Evolutionary conservation across 768 basidiomycete genomes (phyloP), one percentile per base, ranked within the genome.

Genomic region (Udeniomyces megalosporus): DNA sequence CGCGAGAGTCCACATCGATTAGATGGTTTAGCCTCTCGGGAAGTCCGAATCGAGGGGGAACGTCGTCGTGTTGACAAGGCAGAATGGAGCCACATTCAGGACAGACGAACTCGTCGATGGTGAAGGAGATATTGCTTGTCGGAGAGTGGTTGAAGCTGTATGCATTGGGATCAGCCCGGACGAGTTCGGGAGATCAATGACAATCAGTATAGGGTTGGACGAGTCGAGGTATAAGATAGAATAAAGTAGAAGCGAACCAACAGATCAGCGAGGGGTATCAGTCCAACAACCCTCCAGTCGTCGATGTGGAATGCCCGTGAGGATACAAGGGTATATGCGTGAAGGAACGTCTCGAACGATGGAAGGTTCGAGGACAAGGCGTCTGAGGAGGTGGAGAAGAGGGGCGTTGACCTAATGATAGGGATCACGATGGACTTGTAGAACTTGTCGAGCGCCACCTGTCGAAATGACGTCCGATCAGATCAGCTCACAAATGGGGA

Each of bases 221-320:
- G n/a, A n/a, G n/a, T n/a, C n/a, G n/a, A n/a, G n/a, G n/a, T n/a
- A n/a, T n/a, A n/a, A n/a, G n/a, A n/a, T 46, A 34, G 31, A 64
- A 66, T 45, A 68, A 66, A 71, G 10, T 26, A 34, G 34, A 38
- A 26, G 26, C 14, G 12, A 20, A 79, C 83, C 72, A 70, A 87
- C 85, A 79, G 79, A 74, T 91, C 89, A 34, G 86, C 86, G 66
- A 89, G 79, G 4, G 89, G 88, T 22, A 88, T 85, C 79, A 93
- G 84, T 1, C 84, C 79, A 20, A 91, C 75, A 6, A 82, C 81
- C 70, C 88, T 87, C 70, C 81, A 90, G 7, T 80, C 78, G 72
- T 92, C 89, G 64, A 89, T 81, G 63, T 86, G 76, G 73, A 92
- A 92, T 3, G 87, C 84, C 44, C 89, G 78, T 4, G 87, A 85